Conservation (phyloP, 1,139 yeast genomes). For the Trichomonascaceae sp. region DNA sequence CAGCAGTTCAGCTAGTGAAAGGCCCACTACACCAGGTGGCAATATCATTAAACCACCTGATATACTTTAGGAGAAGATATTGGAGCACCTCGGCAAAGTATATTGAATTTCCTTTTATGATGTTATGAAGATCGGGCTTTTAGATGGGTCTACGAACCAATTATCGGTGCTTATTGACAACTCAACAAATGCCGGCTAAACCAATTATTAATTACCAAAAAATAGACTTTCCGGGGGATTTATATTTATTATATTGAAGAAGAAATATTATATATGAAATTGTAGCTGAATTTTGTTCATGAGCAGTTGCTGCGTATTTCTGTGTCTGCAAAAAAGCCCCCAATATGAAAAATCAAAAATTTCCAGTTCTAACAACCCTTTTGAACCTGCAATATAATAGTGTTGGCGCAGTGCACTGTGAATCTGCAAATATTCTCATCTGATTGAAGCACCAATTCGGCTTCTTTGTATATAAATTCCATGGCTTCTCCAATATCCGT, state of each 20-base stretch:
- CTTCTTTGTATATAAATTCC: background rate
- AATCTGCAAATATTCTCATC: too few relatives aligned
- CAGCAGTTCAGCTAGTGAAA: background rate
- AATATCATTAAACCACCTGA: background rate
- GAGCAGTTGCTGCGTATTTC: background rate
- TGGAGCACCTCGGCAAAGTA: background rate
- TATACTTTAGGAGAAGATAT: background rate
- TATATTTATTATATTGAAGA: background rate
- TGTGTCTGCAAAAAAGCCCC: background rate
- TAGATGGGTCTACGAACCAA: too few relatives aligned
- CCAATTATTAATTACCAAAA: background rate
- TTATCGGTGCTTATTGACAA: too few relatives aligned
- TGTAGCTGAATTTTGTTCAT: background rate
- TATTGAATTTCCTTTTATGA: background rate
- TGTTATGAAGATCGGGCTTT: too few relatives aligned
- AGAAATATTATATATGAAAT: background rate
- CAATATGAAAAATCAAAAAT: background rate
- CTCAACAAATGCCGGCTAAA: background rate
- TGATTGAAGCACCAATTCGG: background rate
- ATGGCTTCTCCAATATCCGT: conserved; percentile 14
- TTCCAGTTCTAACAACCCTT: background rate
- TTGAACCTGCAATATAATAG: background rate
- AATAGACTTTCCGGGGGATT: background rate
- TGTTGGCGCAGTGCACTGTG: too few relatives aligned
- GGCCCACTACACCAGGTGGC: background rate